Conservation (phyloP, 495 filamentous ascomycete species). For the Penicillium argentinense region DNA sequence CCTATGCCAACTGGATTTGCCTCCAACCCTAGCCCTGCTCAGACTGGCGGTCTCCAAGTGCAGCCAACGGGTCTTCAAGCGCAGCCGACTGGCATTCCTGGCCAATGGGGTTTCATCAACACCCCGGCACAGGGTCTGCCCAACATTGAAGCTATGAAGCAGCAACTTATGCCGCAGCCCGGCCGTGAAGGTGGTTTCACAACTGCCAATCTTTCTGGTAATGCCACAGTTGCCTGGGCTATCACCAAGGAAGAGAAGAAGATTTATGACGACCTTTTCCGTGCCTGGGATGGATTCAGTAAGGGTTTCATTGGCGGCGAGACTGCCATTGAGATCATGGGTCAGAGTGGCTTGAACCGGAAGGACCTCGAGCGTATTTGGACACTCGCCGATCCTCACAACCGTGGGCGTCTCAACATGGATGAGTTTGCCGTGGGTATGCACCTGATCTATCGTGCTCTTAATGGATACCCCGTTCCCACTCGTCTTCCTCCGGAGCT, state of each 20-base stretch:
- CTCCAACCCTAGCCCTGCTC: conserved; percentile 63
- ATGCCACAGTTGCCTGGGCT: conserved; percentile 95
- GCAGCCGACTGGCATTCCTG: conserved; percentile 94
- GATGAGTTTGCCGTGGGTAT: conserved; percentile 99
- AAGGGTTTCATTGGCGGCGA: conserved; percentile 94
- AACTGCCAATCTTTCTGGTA: conserved; percentile 84
- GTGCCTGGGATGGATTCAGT: conserved; percentile 92
- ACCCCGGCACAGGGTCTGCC: conserved; percentile 85
- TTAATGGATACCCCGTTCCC: conserved; percentile 95
- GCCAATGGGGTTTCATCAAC: conserved; percentile 98
- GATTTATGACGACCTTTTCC: conserved; percentile 93
- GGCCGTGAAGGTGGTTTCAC: conserved; percentile 91
- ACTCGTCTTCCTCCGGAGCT: conserved; percentile 89
- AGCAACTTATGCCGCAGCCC: conserved; percentile 97
- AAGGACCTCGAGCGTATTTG: conserved; percentile 88
- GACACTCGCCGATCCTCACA: conserved; percentile 91
- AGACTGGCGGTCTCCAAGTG: conserved; percentile 54
- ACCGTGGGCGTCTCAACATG: conserved; percentile 90
- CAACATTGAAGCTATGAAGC: conserved; percentile 89
- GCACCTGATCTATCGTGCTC: conserved; percentile 96
- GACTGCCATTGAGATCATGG: conserved; percentile 95
- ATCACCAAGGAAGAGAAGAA: conserved; percentile 99
- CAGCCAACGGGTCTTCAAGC: conserved; percentile 65
- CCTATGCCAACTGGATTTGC: conserved; percentile 89
- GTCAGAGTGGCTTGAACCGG: conserved; percentile 91